phyloP scores from a whole-genome alignment of 2,329 filamentous ascomycete species.

The Dryadomyces quercus-mongolicae region DNA sequence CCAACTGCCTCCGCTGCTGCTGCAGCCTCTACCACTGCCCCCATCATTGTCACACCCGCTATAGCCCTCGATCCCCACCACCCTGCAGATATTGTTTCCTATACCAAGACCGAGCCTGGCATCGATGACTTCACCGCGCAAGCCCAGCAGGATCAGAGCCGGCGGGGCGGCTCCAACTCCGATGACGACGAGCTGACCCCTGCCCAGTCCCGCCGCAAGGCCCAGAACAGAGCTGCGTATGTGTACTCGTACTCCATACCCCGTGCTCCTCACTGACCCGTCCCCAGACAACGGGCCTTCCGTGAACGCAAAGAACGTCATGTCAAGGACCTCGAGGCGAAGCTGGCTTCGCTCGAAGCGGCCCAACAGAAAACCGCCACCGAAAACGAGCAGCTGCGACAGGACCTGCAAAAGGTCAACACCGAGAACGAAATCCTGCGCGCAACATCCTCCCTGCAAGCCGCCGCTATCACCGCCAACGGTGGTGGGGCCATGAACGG shows the following conservation, averaged over 20 bases:
- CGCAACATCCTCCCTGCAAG: slow-evolving; percentile 49
- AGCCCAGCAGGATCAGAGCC: slow-evolving; percentile 14
- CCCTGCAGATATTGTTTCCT: slow-evolving; percentile 19
- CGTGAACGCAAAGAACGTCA: slow-evolving; percentile 87
- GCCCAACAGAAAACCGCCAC: slow-evolving; percentile 59
- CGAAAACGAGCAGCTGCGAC: slow-evolving; percentile 79
- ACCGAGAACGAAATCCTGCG: slow-evolving; percentile 91
- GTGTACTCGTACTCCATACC: slow-evolving; percentile 17
- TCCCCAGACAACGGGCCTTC: slow-evolving; percentile 81
- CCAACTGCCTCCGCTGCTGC: slow-evolving; percentile 12
- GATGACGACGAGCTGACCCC: slow-evolving; percentile 44
- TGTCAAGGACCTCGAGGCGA: slow-evolving; percentile 83
- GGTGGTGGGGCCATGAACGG: slow-evolving; percentile 25
- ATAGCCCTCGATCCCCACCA: slow-evolving; percentile 12
- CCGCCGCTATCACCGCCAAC: slow-evolving; percentile 15
- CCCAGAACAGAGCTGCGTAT: slow-evolving; percentile 50
- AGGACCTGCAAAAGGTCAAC: slow-evolving; percentile 68
- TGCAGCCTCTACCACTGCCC: neutral
- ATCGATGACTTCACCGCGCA: slow-evolving; percentile 19
- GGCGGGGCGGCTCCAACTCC: slow-evolving; percentile 35
- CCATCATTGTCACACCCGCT: neutral
- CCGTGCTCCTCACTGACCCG: slow-evolving; percentile 29
- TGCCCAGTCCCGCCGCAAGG: slow-evolving; percentile 46
- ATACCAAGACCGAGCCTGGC: slow-evolving; percentile 27
- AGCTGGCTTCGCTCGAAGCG: slow-evolving; percentile 66